Conservation (phyloP, 495 filamentous ascomycete species). For the Lepraria neglecta region DNA sequence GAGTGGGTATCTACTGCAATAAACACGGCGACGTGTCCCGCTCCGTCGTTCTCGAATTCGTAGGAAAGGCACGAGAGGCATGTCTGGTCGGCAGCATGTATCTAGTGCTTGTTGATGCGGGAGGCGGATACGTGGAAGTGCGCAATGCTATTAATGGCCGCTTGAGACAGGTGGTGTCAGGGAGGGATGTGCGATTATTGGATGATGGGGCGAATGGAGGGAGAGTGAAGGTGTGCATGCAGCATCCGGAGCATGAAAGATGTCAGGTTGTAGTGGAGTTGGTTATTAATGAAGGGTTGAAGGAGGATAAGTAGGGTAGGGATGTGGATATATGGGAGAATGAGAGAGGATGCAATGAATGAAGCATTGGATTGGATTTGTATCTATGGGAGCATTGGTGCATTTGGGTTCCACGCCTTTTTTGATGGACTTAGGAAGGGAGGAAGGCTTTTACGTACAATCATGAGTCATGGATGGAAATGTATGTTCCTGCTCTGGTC, state of each 20-base stretch:
- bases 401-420: background rate
- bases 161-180: slow-evolving; percentile 87
- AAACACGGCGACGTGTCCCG: slow-evolving; percentile 94
- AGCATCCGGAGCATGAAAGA: slow-evolving; percentile 76
- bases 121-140: slow-evolving; percentile 87
- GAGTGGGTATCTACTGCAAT: slow-evolving; percentile 95
- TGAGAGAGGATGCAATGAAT: no score
- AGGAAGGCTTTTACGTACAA: background rate
- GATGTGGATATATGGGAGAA: background rate
- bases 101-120: slow-evolving; percentile 75
- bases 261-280: slow-evolving; percentile 86
- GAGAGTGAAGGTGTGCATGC: slow-evolving; percentile 91
- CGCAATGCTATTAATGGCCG: slow-evolving; percentile 94
- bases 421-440: background rate
- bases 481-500: background rate
- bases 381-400: slow-evolving; percentile 1
- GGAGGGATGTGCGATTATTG: slow-evolving; percentile 75
- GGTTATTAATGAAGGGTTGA: slow-evolving; percentile 88
- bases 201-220: slow-evolving; percentile 60
- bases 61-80: slow-evolving; percentile 79
- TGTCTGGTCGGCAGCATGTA: slow-evolving; percentile 65
- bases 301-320: slow-evolving; percentile 48
- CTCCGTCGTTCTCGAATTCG: slow-evolving; percentile 93
- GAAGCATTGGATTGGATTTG: background rate
- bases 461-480: background rate